These are phyloP conservation scores for Huntiella decipiens DNA, from an alignment of 2,329 filamentous ascomycete species.

Conservation along the genomic window DNA sequence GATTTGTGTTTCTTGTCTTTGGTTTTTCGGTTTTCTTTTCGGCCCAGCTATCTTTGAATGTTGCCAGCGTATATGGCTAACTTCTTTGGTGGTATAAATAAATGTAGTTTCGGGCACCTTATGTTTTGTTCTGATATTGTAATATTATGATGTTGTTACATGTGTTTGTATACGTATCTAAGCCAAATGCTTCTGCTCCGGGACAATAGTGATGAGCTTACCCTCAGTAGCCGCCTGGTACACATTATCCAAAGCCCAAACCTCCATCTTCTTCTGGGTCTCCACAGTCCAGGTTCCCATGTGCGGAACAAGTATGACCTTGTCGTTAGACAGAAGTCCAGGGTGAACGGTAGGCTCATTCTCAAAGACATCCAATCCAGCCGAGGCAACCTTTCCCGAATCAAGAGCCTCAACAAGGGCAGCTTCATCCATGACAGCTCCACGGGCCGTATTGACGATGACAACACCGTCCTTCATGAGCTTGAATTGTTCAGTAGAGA, in stretches of 20 bases:
- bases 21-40: constrained; percentile 3
- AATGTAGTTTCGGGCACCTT: not conserved
- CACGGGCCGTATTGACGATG: constrained; percentile 67
- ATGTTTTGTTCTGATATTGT: too few species aligned
- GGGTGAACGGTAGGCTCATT: constrained; percentile 61
- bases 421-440: constrained; percentile 64
- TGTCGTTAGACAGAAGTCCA: constrained; percentile 48
- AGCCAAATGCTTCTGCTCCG: constrained; percentile 36
- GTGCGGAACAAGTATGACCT: constrained; percentile 61
- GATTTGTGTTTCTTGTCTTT: constrained; percentile 5
- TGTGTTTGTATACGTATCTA: not conserved
- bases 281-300: constrained; percentile 70
- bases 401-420: constrained; percentile 58
- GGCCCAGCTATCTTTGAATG: not conserved
- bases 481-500: constrained; percentile 49
- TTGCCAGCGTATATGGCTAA: too few species aligned
- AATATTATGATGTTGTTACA: not conserved
- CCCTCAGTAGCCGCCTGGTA: constrained; percentile 41
- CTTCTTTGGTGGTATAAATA: constrained; percentile 1
- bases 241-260: constrained; percentile 56
- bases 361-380: constrained; percentile 67
- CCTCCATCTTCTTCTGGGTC: constrained; percentile 49
- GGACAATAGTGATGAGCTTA: constrained; percentile 48
- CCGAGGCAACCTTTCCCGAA: constrained; percentile 48
- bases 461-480: constrained; percentile 64